Evolutionary conservation across 2,329 filamentous ascomycete genomes (phyloP).

Genomic region (Xylaria sp.): DNA sequence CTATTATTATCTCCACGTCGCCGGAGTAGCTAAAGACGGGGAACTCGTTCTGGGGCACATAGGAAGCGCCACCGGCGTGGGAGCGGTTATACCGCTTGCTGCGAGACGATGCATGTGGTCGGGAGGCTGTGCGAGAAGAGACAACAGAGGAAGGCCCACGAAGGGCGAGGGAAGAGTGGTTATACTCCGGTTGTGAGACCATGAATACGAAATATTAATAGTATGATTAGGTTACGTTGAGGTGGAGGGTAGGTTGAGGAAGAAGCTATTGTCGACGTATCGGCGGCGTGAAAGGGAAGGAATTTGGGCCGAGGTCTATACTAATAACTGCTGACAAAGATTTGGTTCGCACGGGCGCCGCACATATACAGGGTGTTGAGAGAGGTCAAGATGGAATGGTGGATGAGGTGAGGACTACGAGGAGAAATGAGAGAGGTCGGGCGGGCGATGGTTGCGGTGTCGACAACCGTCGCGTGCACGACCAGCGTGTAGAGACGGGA

Average conservation of each 20-base stretch:
- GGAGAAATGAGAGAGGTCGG: background rate
- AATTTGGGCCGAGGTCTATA: background rate
- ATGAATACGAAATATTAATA: constrained; percentile 49
- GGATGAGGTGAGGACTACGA: background rate
- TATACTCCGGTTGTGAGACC: constrained; percentile 66
- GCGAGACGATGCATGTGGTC: constrained; percentile 53
- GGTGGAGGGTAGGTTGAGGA: background rate
- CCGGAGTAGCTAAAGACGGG: constrained; percentile 88
- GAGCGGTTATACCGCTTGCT: constrained; percentile 80
- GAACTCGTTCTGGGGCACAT: constrained; percentile 85
- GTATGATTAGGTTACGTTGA: background rate
- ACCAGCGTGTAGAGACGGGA: constrained; percentile 27
- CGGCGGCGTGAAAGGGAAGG: constrained; percentile 4
- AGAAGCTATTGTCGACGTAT: constrained; percentile 3
- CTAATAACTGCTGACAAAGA: background rate
- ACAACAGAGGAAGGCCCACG: constrained; percentile 67
- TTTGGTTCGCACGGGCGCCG: background rate
- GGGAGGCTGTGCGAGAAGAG: constrained; percentile 66
- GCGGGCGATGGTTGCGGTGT: constrained; percentile 21
- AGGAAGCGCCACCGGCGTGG: constrained; percentile 73
- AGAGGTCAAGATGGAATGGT: background rate
- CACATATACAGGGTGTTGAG: background rate
- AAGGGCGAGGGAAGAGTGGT: constrained; percentile 58
- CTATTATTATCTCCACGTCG: constrained; percentile 84
- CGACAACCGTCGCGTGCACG: constrained; percentile 33